Conservation (phyloP, 495 filamentous ascomycete species). For the Podospora fimiseda region DNA sequence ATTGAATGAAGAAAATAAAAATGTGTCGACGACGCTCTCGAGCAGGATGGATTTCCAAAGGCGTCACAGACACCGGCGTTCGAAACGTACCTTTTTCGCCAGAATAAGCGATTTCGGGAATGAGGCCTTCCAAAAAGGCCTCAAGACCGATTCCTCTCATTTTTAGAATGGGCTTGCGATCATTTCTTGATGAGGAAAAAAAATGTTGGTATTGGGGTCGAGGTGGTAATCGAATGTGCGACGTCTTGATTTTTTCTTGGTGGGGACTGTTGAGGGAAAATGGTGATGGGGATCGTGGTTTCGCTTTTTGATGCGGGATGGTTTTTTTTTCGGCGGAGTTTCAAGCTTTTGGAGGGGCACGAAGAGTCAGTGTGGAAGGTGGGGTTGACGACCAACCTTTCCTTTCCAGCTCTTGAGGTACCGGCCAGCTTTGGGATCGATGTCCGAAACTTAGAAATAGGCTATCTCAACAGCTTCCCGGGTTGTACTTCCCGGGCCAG, state of each 20-base stretch:
- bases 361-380: no score
- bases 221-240: neutral
- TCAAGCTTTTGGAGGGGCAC: neutral
- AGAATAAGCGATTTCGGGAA: conserved; percentile 62
- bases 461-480: no score
- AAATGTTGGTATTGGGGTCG: neutral
- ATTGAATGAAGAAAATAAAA: neutral
- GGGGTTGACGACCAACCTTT: neutral
- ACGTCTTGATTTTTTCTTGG: neutral
- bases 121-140: conserved; percentile 62
- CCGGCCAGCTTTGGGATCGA: no score
- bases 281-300: neutral
- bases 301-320: neutral
- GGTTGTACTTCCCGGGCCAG: no score
- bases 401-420: no score
- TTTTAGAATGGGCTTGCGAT: conserved; percentile 8
- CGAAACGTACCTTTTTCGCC: conserved; percentile 61
- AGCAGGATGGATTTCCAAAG: neutral
- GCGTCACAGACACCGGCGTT: conserved; percentile 6
- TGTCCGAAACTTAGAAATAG: no score
- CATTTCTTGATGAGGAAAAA: neutral
- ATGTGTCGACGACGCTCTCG: neutral
- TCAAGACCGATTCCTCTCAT: conserved; percentile 62
- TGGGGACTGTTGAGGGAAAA: conserved; percentile 12
- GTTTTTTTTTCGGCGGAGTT: neutral